Evolutionary conservation across 371 early-diverging fungal species (phyloP).

Genomic region (Rhizopus stolonifer): DNA sequence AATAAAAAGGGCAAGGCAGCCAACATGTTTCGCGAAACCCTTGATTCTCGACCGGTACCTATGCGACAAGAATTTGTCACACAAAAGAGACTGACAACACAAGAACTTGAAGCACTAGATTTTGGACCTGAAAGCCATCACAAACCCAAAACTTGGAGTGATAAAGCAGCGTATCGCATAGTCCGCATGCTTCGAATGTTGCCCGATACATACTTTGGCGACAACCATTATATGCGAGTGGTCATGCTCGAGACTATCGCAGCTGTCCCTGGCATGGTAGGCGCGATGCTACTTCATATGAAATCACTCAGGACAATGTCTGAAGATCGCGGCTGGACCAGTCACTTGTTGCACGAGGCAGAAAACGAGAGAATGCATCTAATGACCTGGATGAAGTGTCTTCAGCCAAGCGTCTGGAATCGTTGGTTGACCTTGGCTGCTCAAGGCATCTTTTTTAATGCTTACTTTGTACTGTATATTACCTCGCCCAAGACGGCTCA

Average conservation of each 20-base stretch:
- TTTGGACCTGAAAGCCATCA: slow-evolving; percentile 64
- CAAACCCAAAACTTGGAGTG: slow-evolving; percentile 56
- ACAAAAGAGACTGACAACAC: slow-evolving; percentile 49
- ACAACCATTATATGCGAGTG: slow-evolving; percentile 78
- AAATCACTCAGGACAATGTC: slow-evolving; percentile 76
- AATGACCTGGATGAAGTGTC: slow-evolving; percentile 83
- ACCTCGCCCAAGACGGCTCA: slow-evolving; percentile 84
- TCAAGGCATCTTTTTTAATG: slow-evolving; percentile 92
- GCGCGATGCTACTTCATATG: slow-evolving; percentile 85
- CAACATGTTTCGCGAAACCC: slow-evolving; percentile 31
- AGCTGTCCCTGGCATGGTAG: slow-evolving; percentile 93
- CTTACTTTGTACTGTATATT: slow-evolving; percentile 84
- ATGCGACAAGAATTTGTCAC: slow-evolving; percentile 70
- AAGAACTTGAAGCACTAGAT: slow-evolving; percentile 65
- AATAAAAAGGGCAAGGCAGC: no score
- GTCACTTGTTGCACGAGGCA: slow-evolving; percentile 86
- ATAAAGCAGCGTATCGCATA: slow-evolving; percentile 64
- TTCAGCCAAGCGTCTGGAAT: slow-evolving; percentile 66
- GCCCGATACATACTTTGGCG: slow-evolving; percentile 78
- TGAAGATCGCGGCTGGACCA: slow-evolving; percentile 89
- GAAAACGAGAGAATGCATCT: slow-evolving; percentile 84
- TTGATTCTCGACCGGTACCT: slow-evolving; percentile 57
- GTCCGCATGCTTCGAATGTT: slow-evolving; percentile 72
- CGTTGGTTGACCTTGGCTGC: slow-evolving; percentile 64
- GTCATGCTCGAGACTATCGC: slow-evolving; percentile 89